Evolutionary conservation across 495 filamentous ascomycete species (phyloP), one percentile per base, ranked within the genome.

Genomic region (Pyrenula massariospora): DNA sequence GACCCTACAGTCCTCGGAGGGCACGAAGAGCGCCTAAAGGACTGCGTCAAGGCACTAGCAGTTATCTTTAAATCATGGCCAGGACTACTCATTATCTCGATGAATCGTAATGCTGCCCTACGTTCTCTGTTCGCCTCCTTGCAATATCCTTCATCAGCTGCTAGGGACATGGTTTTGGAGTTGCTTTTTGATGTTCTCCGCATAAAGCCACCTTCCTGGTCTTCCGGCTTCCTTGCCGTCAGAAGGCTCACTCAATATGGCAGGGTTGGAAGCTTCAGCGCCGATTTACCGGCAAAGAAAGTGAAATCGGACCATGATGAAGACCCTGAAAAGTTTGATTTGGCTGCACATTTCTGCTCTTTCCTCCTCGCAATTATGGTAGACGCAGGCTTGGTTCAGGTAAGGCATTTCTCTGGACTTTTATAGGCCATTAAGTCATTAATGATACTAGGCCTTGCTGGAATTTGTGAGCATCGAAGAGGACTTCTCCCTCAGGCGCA

Each of bases 151-250:
- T 80, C 81, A 50, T 73, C 83, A 1, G 73, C 78, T n/a, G 64
- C 82, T 74, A 62, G 87, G 75, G 72, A 87, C 72, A 68, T 73
- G 22, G 78, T 96, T 49, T 73, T 97, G 59, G 93, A 97, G 62
- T 73, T 98, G 3, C 71, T 98, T 48, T 96, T 92, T 67, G 89
- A 91, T 57, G 81, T 96, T 22, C 77, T 98, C 58, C 84, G 90
- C 49, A 96, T 98, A 65, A 96, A 95, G 63, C 84, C 91, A 21
- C 93, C 93, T 3, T 92, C 90, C 0, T 98, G 94, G 94, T 92
- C 92, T 23, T 89, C 89, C 0, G 94, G 90, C 20, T 98, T 95
- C 64, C 79, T 98, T 50, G 93, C 94, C 42, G 93, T 94, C 5
- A 80, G 93, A 60, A 77, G 94, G 55, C 79, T 97, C 31, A 98